phyloP scores from a whole-genome alignment of 164 flowering plant genomes.

The Annona squamosa region DNA sequence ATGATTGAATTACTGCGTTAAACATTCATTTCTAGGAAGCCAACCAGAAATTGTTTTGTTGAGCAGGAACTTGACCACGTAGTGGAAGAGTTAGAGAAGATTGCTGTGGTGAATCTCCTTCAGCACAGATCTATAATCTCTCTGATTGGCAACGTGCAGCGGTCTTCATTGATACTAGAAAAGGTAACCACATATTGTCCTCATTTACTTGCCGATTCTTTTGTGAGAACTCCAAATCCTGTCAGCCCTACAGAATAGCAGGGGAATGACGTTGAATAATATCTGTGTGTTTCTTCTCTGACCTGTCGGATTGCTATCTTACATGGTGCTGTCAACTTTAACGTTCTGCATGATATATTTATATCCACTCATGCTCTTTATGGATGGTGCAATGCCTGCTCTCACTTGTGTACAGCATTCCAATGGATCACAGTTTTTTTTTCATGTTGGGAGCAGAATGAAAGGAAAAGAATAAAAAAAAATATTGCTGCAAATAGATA shows the following conservation, averaged over 20 bases:
- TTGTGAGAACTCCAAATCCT: not conserved
- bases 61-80: constrained; percentile 93
- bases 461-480: too few relatives aligned
- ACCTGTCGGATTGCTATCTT: too few relatives aligned
- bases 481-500: too few relatives aligned
- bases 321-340: too few relatives aligned
- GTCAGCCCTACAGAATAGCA: not conserved
- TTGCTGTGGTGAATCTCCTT: constrained; percentile 80
- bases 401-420: too few relatives aligned
- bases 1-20: not conserved
- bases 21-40: not conserved
- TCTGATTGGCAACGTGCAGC: constrained; percentile 92
- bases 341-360: too few relatives aligned
- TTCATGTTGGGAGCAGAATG: too few relatives aligned
- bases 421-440: too few relatives aligned
- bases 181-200: constrained; percentile 40
- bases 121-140: constrained; percentile 88
- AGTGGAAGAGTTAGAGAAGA: constrained; percentile 89
- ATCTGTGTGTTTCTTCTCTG: too few relatives aligned
- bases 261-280: not conserved
- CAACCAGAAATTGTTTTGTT: not conserved
- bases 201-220: not conserved
- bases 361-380: too few relatives aligned
- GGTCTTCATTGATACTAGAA: constrained; percentile 80
- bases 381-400: too few relatives aligned